Conservation (phyloP, 176 grass and related monocot species). For the Avena insularis region DNA sequence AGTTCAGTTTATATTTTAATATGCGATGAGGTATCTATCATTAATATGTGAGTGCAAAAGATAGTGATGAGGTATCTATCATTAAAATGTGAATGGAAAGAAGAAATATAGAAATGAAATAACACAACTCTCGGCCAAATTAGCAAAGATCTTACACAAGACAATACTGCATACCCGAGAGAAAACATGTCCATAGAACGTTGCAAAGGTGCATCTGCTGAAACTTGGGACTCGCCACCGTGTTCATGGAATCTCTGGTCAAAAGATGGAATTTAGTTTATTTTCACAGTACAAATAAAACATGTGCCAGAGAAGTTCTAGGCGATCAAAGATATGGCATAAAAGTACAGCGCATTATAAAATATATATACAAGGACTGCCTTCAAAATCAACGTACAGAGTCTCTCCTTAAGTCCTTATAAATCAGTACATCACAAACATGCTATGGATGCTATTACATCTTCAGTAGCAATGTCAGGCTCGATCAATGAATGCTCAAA, state of each 20-base stretch:
- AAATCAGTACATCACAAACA: neutral
- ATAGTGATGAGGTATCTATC: conserved; percentile 11
- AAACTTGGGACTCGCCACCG: conserved; percentile 73
- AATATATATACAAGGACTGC: neutral
- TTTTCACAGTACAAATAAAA: conserved; percentile 28
- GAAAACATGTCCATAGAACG: conserved; percentile 99
- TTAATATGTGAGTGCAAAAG: conserved; percentile 4
- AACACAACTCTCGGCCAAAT: conserved; percentile 26
- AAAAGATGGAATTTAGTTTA: conserved; percentile 38
- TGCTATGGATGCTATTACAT: conserved; percentile 21
- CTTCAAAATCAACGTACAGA: neutral
- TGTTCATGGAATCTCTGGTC: conserved; percentile 88
- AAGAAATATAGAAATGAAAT: conserved; percentile 16
- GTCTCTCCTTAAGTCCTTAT: neutral
- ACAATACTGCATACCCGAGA: conserved; percentile 70
- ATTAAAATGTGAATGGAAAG: conserved; percentile 34
- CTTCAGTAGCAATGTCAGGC: neutral
- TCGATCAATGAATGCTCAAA: neutral
- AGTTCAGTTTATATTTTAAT: neutral
- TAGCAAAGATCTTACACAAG: conserved; percentile 28
- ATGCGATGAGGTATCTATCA: conserved; percentile 27
- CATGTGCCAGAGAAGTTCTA: conserved; percentile 19
- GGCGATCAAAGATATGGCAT: conserved; percentile 23
- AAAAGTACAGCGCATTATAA: neutral
- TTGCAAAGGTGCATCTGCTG: conserved; percentile 80